A percentile compares a stretch with the other conserved stretches of the same genome.
Conservation (phyloP, 1,139 yeast species). For the Zygotorulaspora mrakii region DNA sequence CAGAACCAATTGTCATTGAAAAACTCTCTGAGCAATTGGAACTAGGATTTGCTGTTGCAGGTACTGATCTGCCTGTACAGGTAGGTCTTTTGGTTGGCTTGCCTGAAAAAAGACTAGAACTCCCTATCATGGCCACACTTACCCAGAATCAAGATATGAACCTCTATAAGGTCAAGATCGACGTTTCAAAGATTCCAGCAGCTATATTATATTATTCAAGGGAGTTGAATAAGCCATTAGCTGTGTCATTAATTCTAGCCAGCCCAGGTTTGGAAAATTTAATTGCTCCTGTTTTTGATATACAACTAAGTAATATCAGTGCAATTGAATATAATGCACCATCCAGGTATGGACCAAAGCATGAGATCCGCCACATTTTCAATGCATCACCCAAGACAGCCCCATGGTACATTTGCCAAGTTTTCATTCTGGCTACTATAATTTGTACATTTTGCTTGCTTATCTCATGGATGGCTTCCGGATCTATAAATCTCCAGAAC, state of each 20-base stretch:
- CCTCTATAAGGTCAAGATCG: slow-evolving; percentile 18
- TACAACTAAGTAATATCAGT: slow-evolving; percentile 11
- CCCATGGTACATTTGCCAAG: slow-evolving; percentile 50
- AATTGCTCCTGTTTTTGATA: slow-evolving; percentile 18
- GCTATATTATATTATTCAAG: slow-evolving; percentile 14
- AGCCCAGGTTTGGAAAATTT: slow-evolving; percentile 16
- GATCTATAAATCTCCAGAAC: slow-evolving; percentile 46
- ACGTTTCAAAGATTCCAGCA: slow-evolving; percentile 15
- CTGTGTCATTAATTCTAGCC: slow-evolving; percentile 20
- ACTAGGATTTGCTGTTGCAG: slow-evolving; percentile 20
- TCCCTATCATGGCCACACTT: slow-evolving; percentile 16
- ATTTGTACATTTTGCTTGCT: slow-evolving; percentile 44
- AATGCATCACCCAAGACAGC: slow-evolving; percentile 54
- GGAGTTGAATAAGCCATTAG: slow-evolving; percentile 12
- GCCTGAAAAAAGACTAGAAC: slow-evolving; percentile 23
- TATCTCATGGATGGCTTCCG: slow-evolving; percentile 46
- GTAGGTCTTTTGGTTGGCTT: slow-evolving; percentile 25
- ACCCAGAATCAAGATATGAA: slow-evolving; percentile 12
- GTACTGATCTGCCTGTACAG: slow-evolving; percentile 22
- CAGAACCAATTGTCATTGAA: slow-evolving; percentile 13
- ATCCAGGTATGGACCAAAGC: slow-evolving; percentile 31
- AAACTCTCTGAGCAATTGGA: slow-evolving; percentile 18
- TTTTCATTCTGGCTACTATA: slow-evolving; percentile 48
- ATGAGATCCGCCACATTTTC: slow-evolving; percentile 72
- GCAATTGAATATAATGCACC: slow-evolving; percentile 19